Base-by-base conservation (phyloP, 2,329 filamentous ascomycete genomes). In the Scleromitrula shiraiana region DNA sequence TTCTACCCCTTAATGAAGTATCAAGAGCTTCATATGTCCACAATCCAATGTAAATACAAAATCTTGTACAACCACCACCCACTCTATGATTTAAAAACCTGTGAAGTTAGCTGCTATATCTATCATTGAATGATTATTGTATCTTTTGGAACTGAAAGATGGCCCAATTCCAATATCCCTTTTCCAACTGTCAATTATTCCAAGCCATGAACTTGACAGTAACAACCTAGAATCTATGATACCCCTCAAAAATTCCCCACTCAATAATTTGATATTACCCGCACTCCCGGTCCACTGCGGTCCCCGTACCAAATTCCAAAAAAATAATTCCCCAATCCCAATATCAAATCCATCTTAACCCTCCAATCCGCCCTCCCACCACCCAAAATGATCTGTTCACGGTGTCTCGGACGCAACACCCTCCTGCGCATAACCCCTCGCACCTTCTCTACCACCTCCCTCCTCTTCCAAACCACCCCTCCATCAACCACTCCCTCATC, bases 401-500 rank as follows among this genome's bases (percentile, higher is more conserved):
- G 67, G 55, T 82, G 77, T 63, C 65, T 81, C 43, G 72, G 73
- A 53, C 66, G 67, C 52, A 68, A 67, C 50, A 66, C 53, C 3
- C 39, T 53, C 43, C 39, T 54, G 2, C 41, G 32, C 8, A 46
- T 37, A 27, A 27, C 49, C 29, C n/a, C n/a, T n/a, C 53, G 57
- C 24, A 2, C 41, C 19, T 53, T 61, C 43, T 38, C 46, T 29
- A 33, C 40, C 33, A 51, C 40, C 10, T 14, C 46, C 12, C 35
- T 23, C 15, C 22, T 26, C 4, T 32, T 59, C 64, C 51, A 54
- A 14, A 43, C 61, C 59, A 52, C 62, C 60, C 42, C 44, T 26
- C 36, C 51, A 36, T 48, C 50, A n/a, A n/a, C n/a, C 44, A 40
- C 53, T 36, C 41, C 53, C 24, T 36, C 57, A 27, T 35, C 55